Evolutionary conservation across 1,284 basidiomycete species (phyloP).

Genomic region (Macrocystidia cucumis): DNA sequence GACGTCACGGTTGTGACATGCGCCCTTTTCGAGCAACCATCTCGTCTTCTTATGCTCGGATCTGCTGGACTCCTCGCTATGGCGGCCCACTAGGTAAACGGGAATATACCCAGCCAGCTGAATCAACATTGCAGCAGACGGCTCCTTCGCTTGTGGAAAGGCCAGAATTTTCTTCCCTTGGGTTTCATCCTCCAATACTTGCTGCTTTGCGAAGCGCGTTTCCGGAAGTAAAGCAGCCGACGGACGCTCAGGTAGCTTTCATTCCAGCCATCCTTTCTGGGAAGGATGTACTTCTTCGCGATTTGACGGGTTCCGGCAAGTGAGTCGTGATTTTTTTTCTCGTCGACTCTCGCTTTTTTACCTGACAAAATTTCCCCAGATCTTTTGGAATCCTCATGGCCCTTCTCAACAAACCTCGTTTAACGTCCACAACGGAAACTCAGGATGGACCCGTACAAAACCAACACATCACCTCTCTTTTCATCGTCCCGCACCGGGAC

Average conservation of each 20-base stretch:
- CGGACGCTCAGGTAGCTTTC: conserved; percentile 48
- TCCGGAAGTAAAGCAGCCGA: conserved; percentile 52
- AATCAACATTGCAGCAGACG: too few relatives aligned
- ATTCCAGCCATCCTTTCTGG: conserved; percentile 52
- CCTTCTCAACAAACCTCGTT: conserved; percentile 48
- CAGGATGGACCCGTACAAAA: too few relatives aligned
- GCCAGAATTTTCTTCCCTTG: conserved; percentile 39
- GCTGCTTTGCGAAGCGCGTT: conserved; percentile 48
- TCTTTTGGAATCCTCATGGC: conserved; percentile 65
- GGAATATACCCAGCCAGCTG: too few relatives aligned
- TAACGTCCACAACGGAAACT: conserved; percentile 11
- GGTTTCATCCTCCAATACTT: conserved; percentile 39
- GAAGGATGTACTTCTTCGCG: conserved; percentile 58
- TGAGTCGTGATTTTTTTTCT: conserved; percentile 20
- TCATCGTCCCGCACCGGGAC: conserved; percentile 71
- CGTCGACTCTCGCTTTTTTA: conserved; percentile 2
- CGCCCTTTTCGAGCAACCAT: too few relatives aligned
- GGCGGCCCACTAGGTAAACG: too few relatives aligned
- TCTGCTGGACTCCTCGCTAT: too few relatives aligned
- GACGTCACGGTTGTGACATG: too few relatives aligned
- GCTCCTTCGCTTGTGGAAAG: too few relatives aligned
- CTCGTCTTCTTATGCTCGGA: too few relatives aligned
- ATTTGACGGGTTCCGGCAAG: conserved; percentile 74
- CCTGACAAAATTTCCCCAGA: conserved; percentile 26
- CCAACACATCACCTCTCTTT: conserved; percentile 38